Evolutionary conservation across 257 asterid genomes (phyloP), one percentile per base, ranked within the genome.

Genomic region (Capsicum baccatum): DNA sequence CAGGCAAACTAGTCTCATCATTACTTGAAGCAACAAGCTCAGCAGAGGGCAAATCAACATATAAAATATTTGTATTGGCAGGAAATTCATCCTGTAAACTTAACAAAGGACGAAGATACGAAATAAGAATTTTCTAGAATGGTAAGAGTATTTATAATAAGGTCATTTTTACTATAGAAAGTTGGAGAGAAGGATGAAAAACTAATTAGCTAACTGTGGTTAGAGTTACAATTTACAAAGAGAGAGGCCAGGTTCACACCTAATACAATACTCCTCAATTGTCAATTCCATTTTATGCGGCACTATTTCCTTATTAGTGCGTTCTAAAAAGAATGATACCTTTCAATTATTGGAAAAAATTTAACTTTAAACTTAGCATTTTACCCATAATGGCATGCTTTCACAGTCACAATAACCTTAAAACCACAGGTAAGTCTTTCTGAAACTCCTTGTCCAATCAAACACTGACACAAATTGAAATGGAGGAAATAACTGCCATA

Each of bases 51-150:
- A 97, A 90, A 93, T 97, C 99, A 88, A 97, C 94, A 21, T 97
- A 97, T 60, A 97, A 90, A 83, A 97, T 97, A 83, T 97, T 97
- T 84, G 99, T 97, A 89, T 97, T 97, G 86, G 99, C 97, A 85
- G 99, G 98, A 91, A 94, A 96, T 80, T 93, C 91, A 66, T 88
- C 93, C 95, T 90, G 98, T 93, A 91, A 90, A 86, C 99, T 96
- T 89, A 76, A 89, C 83, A 88, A 82, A 86, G 88, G 82, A 89
- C 85, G 81, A 84, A 83, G 60, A 80, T 87, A 81, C 83, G 84
- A 80, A 86, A 82, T 86, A 84, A 86, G 87, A 83, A 26, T 79
- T 60, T 76, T 86, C 84, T 79, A 79, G 54, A 79, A 81, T 57
- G 79, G 83, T 86, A 81, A 83, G 88, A 48, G 39, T 74, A 83